Percentiles rank a stretch among this genome's conserved stretches.
These are phyloP conservation scores for Lachancea thermotolerans DNA, from an alignment of 805 yeast species.

Conservation along the genomic window DNA sequence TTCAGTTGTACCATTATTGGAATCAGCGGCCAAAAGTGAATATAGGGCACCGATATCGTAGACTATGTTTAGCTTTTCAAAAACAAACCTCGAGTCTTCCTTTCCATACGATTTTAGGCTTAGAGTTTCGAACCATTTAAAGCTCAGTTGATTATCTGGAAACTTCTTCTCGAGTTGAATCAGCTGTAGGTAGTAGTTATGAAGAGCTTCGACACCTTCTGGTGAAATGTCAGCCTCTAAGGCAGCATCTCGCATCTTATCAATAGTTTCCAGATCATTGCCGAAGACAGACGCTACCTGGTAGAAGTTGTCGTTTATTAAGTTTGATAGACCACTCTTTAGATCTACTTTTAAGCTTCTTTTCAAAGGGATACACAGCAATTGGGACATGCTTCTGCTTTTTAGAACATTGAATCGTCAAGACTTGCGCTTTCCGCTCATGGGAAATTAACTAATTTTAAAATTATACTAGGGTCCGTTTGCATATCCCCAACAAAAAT, in stretches of 20 bases:
- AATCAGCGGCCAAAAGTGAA: slow-evolving; percentile 47
- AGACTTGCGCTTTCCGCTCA: too few relatives aligned
- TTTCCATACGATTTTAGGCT: slow-evolving; percentile 49
- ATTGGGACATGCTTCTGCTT: slow-evolving; percentile 28
- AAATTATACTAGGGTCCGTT: too few relatives aligned
- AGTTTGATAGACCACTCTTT: slow-evolving; percentile 33
- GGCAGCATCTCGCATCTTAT: slow-evolving; percentile 39
- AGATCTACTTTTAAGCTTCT: slow-evolving; percentile 39
- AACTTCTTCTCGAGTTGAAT: slow-evolving; percentile 46
- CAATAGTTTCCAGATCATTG: slow-evolving; percentile 38
- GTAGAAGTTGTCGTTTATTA: slow-evolving; percentile 43
- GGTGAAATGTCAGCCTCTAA: slow-evolving; percentile 32
- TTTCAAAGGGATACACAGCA: slow-evolving; percentile 47
- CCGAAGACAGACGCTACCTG: slow-evolving; percentile 39
- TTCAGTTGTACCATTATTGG: slow-evolving; percentile 39
- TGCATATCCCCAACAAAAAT: too few relatives aligned
- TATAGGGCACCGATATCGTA: slow-evolving; percentile 65
- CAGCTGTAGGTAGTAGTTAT: slow-evolving; percentile 44
- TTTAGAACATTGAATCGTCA: background rate
- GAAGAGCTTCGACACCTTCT: slow-evolving; percentile 34
- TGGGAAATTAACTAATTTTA: too few relatives aligned
- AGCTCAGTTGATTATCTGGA: slow-evolving; percentile 52
- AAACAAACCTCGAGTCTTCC: slow-evolving; percentile 41
- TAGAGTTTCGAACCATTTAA: slow-evolving; percentile 69
- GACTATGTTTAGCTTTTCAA: slow-evolving; percentile 56